Evolutionary conservation across 164 flowering plant species (phyloP).

Genomic region (Umbellularia californica): DNA sequence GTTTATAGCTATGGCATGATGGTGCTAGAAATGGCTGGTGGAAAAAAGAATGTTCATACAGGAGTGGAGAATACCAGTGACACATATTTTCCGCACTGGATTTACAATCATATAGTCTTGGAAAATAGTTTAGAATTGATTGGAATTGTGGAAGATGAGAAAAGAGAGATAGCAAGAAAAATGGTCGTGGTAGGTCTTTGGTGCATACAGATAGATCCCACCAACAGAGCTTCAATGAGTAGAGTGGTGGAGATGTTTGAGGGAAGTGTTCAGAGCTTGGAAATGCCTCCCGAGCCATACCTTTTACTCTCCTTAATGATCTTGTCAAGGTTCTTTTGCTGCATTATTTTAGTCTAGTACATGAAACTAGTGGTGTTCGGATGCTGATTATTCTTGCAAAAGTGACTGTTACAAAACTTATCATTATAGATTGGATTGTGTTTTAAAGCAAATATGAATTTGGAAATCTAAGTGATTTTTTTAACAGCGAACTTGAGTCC

Average conservation of each 20-base stretch:
- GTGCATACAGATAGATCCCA: constrained; percentile 11
- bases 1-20: no score
- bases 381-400: no score
- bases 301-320: neutral
- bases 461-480: no score
- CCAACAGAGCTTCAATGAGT: neutral
- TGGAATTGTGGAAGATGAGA: neutral
- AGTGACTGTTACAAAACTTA: no score
- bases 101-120: constrained; percentile 1
- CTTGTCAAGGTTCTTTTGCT: neutral
- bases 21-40: neutral
- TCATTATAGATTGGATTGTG: no score
- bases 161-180: neutral
- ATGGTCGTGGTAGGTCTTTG: constrained; percentile 5
- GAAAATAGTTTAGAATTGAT: neutral
- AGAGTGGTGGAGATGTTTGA: constrained; percentile 6
- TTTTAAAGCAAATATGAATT: no score
- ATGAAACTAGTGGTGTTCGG: no score
- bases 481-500: no score
- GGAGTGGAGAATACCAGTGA: neutral
- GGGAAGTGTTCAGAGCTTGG: neutral
- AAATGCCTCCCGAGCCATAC: neutral
- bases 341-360: neutral
- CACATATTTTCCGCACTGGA: constrained; percentile 7
- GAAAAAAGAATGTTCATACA: neutral